Evolutionary conservation across 352 stramenopile genomes (phyloP), one percentile per base, ranked within the genome.

Genomic region (Blastocystis sp.): DNA sequence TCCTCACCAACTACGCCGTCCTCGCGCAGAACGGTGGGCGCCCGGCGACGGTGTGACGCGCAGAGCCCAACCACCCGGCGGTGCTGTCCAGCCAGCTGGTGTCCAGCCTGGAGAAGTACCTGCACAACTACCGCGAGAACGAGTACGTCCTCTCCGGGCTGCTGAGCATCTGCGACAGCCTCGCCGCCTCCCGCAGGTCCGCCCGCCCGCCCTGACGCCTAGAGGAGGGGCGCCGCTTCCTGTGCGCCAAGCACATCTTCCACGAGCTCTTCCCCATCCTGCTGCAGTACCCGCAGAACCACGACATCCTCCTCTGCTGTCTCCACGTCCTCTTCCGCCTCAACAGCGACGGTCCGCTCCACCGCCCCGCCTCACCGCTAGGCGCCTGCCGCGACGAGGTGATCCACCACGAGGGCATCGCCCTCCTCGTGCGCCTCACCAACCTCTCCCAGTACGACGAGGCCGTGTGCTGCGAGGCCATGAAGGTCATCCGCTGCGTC

Each of bases 221-320:
- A 84, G 74, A 28, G 19, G 42, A 28, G 21, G 74, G 74, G 28
- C 57, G 74, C 2, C 45, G 59, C n/a, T 70, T 69, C n/a, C 74
- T 84, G 11, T 59, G 60, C 17, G n/a, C 34, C 2, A 42, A 84
- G 19, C 74, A 84, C 45, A 70, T 84, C 34, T 84, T 61, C 48
- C 52, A 45, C 9, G 40, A 48, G 40, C 14, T 24, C 34, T 45
- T 64, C 3, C 17, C 57, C 0, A 24, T 68, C 10, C 19, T 84
- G 10, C n/a, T 2, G 7, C 54, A 63, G 21, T 84, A 59, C 60
- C 74, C 74, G 1, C n/a, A 54, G 24, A 84, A 84, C 61, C 40
- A 34, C 21, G 57, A 63, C 1, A 57, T 84, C 38, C 66, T 28
- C 54, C 40, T 63, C 11, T 84, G 57, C 40, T 68, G 54, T 4